Conservation (phyloP, 2,329 filamentous ascomycete genomes). For the Ophiostoma tasmaniense region DNA sequence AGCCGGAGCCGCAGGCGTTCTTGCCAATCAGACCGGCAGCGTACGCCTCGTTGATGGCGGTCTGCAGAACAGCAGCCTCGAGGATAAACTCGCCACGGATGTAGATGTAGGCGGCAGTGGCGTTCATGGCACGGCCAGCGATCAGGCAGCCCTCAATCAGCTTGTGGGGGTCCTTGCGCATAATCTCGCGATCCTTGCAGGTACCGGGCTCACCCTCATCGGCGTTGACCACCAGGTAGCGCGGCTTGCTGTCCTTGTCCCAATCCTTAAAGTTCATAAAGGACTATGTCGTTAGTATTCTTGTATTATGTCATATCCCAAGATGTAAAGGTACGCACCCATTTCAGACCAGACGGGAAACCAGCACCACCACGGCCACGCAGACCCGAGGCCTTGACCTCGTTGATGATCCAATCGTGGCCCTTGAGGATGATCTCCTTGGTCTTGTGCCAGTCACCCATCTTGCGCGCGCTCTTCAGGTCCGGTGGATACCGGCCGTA, state of each 20-base stretch:
- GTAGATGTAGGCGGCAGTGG: constrained; percentile 96
- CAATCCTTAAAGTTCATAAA: constrained; percentile 99
- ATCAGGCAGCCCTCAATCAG: constrained; percentile 95
- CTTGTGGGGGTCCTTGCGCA: constrained; percentile 99
- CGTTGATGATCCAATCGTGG: constrained; percentile 96
- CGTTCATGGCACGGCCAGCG: constrained; percentile 96
- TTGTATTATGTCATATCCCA: too few species aligned
- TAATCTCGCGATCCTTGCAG: constrained; percentile 99
- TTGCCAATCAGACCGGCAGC: constrained; percentile 90
- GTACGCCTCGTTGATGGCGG: constrained; percentile 96
- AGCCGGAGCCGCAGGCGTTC: constrained; percentile 93
- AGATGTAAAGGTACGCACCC: constrained; percentile 53
- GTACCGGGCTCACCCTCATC: constrained; percentile 98
- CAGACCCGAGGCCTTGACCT: constrained; percentile 93
- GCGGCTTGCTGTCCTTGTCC: constrained; percentile 94
- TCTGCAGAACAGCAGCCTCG: constrained; percentile 86
- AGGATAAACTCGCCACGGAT: constrained; percentile 98
- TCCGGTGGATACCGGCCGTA: constrained; percentile 90
- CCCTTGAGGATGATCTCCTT: constrained; percentile 97
- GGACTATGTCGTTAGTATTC: constrained; percentile 48
- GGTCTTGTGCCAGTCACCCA: constrained; percentile 97
- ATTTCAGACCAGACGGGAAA: constrained; percentile 98
- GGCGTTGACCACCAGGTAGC: constrained; percentile 95
- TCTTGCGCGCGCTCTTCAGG: constrained; percentile 90
- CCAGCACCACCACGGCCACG: constrained; percentile 94